Base-by-base conservation (phyloP, 2,329 filamentous ascomycete genomes). In the Phyllosticta citriasiana region DNA sequence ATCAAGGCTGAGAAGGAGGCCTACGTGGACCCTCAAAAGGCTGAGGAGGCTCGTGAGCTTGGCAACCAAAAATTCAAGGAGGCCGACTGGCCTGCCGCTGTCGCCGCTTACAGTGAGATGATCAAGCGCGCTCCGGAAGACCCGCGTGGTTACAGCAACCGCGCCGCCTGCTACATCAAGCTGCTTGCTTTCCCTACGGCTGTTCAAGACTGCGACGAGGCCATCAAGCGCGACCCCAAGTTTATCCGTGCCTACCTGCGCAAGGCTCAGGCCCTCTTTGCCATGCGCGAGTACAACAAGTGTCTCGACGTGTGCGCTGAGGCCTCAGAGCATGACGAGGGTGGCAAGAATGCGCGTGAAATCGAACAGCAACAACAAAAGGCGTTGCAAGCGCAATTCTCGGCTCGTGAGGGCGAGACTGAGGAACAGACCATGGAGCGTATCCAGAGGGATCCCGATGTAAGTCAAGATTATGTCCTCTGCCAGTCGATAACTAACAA, bases 51-150 rank as follows among this genome's bases (percentile, higher is more conserved):
- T 14, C 91, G 94, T 67, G 90, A 96, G 74, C 86, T 95, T 63
- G 94, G 94, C 53, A 97, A 97, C 78, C 85, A 89, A 76, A 96
- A 95, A 77, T 99, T 99, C 84, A 97, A 97, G 82, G 91, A 91
- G 69, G 87, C 84, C 33, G 92, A 99, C 77, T 97, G 92, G 89
- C 93, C 94, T 10, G 94, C 84, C 59, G 94, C 94, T 9, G 92
- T 99, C 27, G 91, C 91, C 53, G 91, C 93, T 0, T 99, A 99
- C 80, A 85, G 82, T 1, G 94, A 99, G 79, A 97, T 97, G 92
- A 88, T 88, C 76, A 97, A 97, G 83, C 91, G 94, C 62, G 88
- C 91, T 0, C 94, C 95, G 5, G 83, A 95, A 0, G 94, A 99
- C 72, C 88, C 94, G 51, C 87, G 95, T 68, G 93, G 94, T 53